Base-by-base conservation (phyloP, 2,329 filamentous ascomycete genomes). In the Arthrobotrys conoides region DNA sequence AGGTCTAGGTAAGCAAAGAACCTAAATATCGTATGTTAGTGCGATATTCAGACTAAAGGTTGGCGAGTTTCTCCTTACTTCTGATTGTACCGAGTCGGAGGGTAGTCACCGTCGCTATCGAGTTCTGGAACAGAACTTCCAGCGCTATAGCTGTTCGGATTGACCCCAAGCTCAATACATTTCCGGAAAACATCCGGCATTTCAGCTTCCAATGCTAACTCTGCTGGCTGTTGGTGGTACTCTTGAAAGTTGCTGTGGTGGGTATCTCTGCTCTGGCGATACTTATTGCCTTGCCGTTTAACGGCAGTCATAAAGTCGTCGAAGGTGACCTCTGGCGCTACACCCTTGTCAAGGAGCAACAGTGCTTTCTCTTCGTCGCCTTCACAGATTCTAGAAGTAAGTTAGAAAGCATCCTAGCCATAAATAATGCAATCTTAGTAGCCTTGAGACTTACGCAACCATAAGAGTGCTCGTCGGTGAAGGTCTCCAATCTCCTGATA, bases 331-430 rank as follows among this genome's bases (percentile, higher is more conserved):
- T 87, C 83, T 0, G 89, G 84, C 0, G 87, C 84, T 1, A 91
- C 90, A 1, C 92, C 92, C 5, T 87, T 85, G 1, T 89, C 86
- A 0, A 96, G 86, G 1, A 96, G 85, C 79, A 88, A 89, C 33
- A 88, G 81, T 0, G 89, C 89, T 38, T 90, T 84, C 1, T 87
- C 84, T 1, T 85, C 70, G 79, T 92, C 87, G 8, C 86, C 86
- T 1, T 85, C 36, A 12, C 61, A 51, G 33, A 78, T 72, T 12
- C 78, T 70, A 57, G 0, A 0, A 92, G 91, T 4, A 86, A 87
- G 71, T 89, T 86, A 20, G 95, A 83, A 0, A 90, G 88, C 38
- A 9, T 51, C 24, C 16, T 57, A 22, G 12, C 14, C 1, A 57
- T 14, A 27, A 14, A 1, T 44, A 2, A 9, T 22, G 8, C 53